phyloP scores from a whole-genome alignment of 2,329 filamentous ascomycete genomes.

The Raffaelea deltoideospora region DNA sequence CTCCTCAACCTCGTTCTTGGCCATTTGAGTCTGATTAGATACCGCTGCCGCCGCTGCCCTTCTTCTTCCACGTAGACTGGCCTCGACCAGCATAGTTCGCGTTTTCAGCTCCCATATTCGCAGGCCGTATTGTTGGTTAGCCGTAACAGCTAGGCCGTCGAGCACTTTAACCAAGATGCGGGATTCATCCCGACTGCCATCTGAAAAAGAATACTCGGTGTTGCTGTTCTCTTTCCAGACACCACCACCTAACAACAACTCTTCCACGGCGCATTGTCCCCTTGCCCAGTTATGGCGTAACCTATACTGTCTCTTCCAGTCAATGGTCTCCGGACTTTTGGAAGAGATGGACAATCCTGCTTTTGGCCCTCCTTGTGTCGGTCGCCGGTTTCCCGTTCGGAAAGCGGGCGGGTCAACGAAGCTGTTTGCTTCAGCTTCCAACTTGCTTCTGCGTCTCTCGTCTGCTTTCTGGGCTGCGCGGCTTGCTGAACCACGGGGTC shows the following conservation, averaged over 20 bases:
- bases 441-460: no score
- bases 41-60: background rate
- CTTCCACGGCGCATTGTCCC: conserved; percentile 65
- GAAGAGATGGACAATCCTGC: no score
- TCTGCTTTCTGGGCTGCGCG: no score
- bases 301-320: conserved; percentile 85
- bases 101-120: conserved; percentile 64
- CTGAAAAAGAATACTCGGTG: conserved; percentile 1
- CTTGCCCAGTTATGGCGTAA: conserved; percentile 82
- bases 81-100: conserved; percentile 41
- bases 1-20: no score
- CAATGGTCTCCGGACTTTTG: no score
- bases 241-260: conserved; percentile 41
- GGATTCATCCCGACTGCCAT: conserved; percentile 16
- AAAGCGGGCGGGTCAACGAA: no score
- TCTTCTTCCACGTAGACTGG: conserved; percentile 15
- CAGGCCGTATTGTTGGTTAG: conserved; percentile 52
- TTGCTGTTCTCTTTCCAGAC: no score
- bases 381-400: no score
- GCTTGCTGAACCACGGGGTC: no score
- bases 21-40: no score
- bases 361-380: no score
- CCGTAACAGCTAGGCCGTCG: conserved; percentile 64
- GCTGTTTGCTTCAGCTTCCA: no score
- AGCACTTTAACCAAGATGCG: conserved; percentile 62